phyloP scores from a whole-genome alignment of 441 rosid genomes.

The Erodium texanum region DNA sequence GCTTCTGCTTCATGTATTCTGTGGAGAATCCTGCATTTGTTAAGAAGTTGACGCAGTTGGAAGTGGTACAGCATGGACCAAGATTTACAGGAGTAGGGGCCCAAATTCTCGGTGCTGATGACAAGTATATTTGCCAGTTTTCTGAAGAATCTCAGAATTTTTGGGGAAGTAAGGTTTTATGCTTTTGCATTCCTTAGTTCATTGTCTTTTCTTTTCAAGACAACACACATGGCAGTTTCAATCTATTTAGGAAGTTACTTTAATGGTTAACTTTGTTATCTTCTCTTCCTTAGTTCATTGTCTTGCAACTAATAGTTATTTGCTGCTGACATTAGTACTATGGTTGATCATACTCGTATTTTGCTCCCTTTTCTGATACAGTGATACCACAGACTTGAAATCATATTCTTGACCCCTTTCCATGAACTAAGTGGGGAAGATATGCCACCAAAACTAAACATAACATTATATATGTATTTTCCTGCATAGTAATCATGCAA shows the following conservation, averaged over 20 bases:
- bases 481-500: background rate
- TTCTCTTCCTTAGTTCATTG: background rate
- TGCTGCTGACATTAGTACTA: background rate
- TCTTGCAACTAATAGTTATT: background rate
- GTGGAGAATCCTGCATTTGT: constrained; percentile 77
- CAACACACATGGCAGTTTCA: background rate
- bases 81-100: constrained; percentile 82
- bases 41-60: constrained; percentile 41
- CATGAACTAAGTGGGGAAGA: too few species aligned
- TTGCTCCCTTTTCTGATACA: background rate
- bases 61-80: constrained; percentile 53
- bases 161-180: constrained; percentile 72
- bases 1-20: constrained; percentile 91
- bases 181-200: background rate
- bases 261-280: constrained; percentile 6
- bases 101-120: constrained; percentile 85
- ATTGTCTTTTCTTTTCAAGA: background rate
- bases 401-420: too few species aligned
- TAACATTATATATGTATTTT: too few species aligned
- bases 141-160: constrained; percentile 59
- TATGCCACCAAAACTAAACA: too few species aligned
- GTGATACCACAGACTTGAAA: too few species aligned
- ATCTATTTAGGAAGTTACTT: background rate
- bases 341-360: background rate
- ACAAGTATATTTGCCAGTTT: constrained; percentile 69